Conservation (phyloP, 495 filamentous ascomycete species). For the Penicillium dipodomyicola region DNA sequence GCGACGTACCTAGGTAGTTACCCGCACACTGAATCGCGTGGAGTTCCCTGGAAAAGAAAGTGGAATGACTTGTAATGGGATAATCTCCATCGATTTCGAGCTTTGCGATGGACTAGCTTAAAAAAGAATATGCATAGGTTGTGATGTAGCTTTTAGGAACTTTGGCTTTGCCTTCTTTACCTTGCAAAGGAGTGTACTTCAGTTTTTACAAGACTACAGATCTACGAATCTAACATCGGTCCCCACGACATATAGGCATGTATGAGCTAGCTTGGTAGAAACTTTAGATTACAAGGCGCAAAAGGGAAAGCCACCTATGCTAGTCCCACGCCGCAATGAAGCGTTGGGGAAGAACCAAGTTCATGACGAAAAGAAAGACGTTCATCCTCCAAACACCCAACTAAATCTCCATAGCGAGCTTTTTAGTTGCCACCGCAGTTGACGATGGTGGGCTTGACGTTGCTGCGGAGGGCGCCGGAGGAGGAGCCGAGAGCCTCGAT, state of each 20-base stretch:
- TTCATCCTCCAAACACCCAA: slow-evolving; percentile 13
- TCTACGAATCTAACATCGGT: neutral
- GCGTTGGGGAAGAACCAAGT: slow-evolving; percentile 4
- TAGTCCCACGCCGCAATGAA: slow-evolving; percentile 9
- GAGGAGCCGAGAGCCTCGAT: slow-evolving; percentile 69
- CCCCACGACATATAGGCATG: slow-evolving; percentile 16
- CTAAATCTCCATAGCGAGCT: slow-evolving; percentile 11
- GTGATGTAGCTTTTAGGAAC: neutral
- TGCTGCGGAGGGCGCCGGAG: slow-evolving; percentile 60
- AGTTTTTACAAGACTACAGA: neutral
- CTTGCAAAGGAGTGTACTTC: neutral
- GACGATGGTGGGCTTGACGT: slow-evolving; percentile 66
- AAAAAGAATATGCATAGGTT: neutral
- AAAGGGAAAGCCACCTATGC: slow-evolving; percentile 19
- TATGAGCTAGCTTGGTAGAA: slow-evolving; percentile 27
- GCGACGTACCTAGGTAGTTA: neutral
- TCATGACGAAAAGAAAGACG: slow-evolving; percentile 21
- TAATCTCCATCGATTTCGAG: neutral
- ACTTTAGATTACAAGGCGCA: slow-evolving; percentile 30
- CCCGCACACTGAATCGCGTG: neutral
- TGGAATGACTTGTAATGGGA: neutral
- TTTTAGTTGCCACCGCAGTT: slow-evolving; percentile 56
- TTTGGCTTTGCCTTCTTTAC: neutral
- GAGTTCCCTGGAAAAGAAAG: neutral
- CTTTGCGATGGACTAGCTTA: neutral